Base-by-base conservation (phyloP, 257 asterid genomes). In the Henckelia pumila region DNA sequence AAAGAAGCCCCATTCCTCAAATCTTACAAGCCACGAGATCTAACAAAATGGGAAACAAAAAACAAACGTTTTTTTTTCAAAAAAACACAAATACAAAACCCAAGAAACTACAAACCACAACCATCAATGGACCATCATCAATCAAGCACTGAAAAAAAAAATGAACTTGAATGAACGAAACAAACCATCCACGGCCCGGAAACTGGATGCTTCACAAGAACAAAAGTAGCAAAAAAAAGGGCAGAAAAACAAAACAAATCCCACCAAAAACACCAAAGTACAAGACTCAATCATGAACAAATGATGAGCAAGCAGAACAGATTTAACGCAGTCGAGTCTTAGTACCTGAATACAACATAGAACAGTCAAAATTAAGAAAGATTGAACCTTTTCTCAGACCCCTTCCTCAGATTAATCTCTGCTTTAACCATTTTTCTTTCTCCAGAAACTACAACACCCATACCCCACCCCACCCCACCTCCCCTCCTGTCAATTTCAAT, bases 331-430 rank as follows among this genome's bases (percentile, higher is more conserved):
- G 65, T 8, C 23, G 53, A 56, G 56, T 25, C 59, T 35, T 60
- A 63, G 57, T 69, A 81, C 82, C 82, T 72, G 78, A 47, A 68
- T 72, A 62, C 50, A 77, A 74, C 67, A 65, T 47, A 66, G 59
- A 67, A 72, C 74, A 50, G 72, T 66, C 74, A 66, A 61, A 73
- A 61, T 52, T 52, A 70, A 63, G 71, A 76, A 73, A 57, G 59
- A 47, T 33, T 10, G 55, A 35, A 66, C 77, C 67, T 73, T 72
- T 67, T 37, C 9, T 59, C 77, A 53, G 77, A 72, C 71, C 29
- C 50, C 75, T 52, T 6, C 58, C 61, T 73, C 72, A 47, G 78
- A 72, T 59, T 61, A 68, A 49, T 30, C 63, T 71, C 70, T 50
- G 70, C 21, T 50, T 50, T 17, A 74, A 64, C 44, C 26, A 17